phyloP scores from a whole-genome alignment of 352 stramenopile species.

The Globisporangium uncinulatum region DNA sequence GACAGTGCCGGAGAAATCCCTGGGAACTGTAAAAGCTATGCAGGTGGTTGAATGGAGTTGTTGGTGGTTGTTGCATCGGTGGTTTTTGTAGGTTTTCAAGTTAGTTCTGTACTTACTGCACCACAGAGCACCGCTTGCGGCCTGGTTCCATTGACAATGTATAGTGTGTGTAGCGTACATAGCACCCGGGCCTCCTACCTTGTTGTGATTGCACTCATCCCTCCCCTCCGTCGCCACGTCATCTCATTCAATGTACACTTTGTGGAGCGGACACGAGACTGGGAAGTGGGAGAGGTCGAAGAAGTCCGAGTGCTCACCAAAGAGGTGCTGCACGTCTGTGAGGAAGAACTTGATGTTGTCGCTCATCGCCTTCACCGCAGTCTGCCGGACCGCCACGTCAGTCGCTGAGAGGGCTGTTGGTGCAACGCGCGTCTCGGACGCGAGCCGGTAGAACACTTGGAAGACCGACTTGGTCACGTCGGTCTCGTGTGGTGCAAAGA shows the following conservation, averaged over 20 bases:
- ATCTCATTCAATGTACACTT: not conserved
- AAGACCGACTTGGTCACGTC: not conserved
- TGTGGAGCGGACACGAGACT: conserved; percentile 4
- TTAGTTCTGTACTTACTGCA: too few species aligned
- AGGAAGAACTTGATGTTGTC: conserved; percentile 8
- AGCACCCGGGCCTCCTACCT: too few species aligned
- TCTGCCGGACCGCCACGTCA: not conserved
- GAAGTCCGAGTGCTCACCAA: not conserved
- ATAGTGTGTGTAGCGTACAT: too few species aligned
- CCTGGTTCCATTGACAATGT: too few species aligned
- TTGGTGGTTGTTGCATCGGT: too few species aligned
- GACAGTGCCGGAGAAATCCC: too few species aligned
- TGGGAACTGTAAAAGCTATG: too few species aligned
- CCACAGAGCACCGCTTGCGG: too few species aligned
- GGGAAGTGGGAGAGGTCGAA: not conserved
- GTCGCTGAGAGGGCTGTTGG: not conserved
- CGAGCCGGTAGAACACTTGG: conserved; percentile 9
- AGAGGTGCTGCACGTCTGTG: conserved; percentile 5
- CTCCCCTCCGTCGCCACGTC: too few species aligned
- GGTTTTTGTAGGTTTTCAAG: too few species aligned
- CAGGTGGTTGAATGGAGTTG: too few species aligned
- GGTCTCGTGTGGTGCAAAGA: conserved; percentile 2
- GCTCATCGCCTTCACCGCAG: conserved; percentile 6
- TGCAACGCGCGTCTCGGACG: not conserved
- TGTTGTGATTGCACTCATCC: too few species aligned